These are phyloP conservation scores for Cystobasidium pallidum DNA, from an alignment of 1,284 basidiomycete genomes.

Conservation along the genomic window DNA sequence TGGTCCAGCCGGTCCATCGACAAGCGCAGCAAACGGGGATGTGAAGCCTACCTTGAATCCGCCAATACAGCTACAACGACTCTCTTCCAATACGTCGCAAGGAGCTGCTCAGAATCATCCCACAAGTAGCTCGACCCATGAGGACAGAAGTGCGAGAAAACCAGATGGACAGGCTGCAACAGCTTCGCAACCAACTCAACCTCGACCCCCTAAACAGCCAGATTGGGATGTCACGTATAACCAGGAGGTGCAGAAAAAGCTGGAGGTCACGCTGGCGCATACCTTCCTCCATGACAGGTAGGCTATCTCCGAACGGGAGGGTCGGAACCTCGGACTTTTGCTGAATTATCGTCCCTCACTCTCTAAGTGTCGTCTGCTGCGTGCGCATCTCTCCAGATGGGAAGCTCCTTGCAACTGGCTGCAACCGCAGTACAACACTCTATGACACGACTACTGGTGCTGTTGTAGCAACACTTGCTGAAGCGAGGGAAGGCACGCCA, in stretches of 20 bases:
- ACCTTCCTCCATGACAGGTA: slow-evolving; percentile 91
- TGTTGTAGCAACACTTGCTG: slow-evolving; percentile 75
- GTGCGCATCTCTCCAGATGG: slow-evolving; percentile 88
- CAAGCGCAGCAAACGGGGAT: background rate
- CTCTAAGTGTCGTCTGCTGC: slow-evolving; percentile 79
- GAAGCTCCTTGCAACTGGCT: slow-evolving; percentile 84
- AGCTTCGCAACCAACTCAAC: slow-evolving; percentile 55
- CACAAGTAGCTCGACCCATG: background rate
- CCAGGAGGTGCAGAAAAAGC: slow-evolving; percentile 73
- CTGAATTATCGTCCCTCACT: slow-evolving; percentile 36
- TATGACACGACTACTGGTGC: slow-evolving; percentile 82
- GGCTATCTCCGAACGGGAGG: slow-evolving; percentile 50
- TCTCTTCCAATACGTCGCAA: background rate
- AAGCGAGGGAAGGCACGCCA: slow-evolving; percentile 64
- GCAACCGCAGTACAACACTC: slow-evolving; percentile 86
- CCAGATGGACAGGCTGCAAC: slow-evolving; percentile 13
- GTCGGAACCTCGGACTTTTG: background rate
- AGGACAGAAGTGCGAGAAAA: background rate
- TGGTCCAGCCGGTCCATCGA: background rate
- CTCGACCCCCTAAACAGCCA: slow-evolving; percentile 65
- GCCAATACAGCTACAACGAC: slow-evolving; percentile 19
- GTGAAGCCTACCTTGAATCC: slow-evolving; percentile 8
- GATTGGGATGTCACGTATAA: slow-evolving; percentile 98
- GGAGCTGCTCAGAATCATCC: slow-evolving; percentile 6
- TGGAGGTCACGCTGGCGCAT: slow-evolving; percentile 88